Evolutionary conservation across 129 eudicot species (phyloP).

Genomic region (sunflower (Helianthus annuus)): HanXRQr2.0-SUNRISE NC_035436.2:203765683-203766182

Average conservation of each 20-base stretch:
- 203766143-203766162: constrained; percentile 35
- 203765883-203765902: constrained; percentile 83
- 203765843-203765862: constrained; percentile 86
- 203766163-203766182: constrained; percentile 20
- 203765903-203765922: constrained; percentile 76
- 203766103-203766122: not conserved
- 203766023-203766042: constrained; percentile 33
- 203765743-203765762: constrained; percentile 79
- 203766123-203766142: constrained; percentile 23
- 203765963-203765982: constrained; percentile 24
- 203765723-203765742: constrained; percentile 70
- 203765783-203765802: constrained; percentile 64
- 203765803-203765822: constrained; percentile 84
- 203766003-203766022: constrained; percentile 34
- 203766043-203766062: constrained; percentile 14
- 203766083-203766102: constrained; percentile 27
- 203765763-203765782: constrained; percentile 84
- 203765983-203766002: constrained; percentile 22
- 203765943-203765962: constrained; percentile 55
- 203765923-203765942: constrained; percentile 92
- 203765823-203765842: constrained; percentile 88
- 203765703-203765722: constrained; percentile 77
- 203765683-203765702: constrained; percentile 61
- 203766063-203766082: constrained; percentile 31
- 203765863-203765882: constrained; percentile 86